Evolutionary conservation across 2,329 filamentous ascomycete genomes (phyloP), one percentile per base, ranked within the genome.

Genomic region (Aotearoamyces nothofagi): DNA sequence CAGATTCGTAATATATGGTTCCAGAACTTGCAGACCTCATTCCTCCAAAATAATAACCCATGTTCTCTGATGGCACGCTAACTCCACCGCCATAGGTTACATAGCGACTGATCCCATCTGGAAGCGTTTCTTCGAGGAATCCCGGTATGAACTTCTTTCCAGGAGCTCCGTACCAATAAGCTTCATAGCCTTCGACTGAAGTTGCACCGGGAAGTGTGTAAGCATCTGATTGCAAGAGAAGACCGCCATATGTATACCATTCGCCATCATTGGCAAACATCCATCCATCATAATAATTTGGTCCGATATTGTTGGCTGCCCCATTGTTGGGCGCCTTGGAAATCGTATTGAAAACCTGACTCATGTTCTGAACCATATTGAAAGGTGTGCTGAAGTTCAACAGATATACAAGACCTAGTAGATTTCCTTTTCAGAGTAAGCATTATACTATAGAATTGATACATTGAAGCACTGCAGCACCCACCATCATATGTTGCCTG

Each of bases 11-110:
- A 32, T 56, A 59, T 24, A 79, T 62, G 0, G 57, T 51, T 0
- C 68, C 69, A 41, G 54, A 60, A 9, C 50, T 49, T 0, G 56
- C 47, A 0, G 68, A 60, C 9, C 56, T 63, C 47, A 76, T 53
- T 0, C 78, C 78, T 1, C 70, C 68, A 38, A 82, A 78, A 40
- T 81, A 81, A 56, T 70, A 82, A 0, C 72, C 74, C 39, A 71
- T 61, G 37, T 79, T 74, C 47, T 82, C 77, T 0, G 74, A 79
- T 0, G 76, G 75, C 0, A 67, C 70, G 24, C 58, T 78, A 8
- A 61, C 71, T 1, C 61, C 64, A 2, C 65, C 77, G 11, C 78
- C 77, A 37, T 66, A 70, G 0, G 73, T 66, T 13, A 81, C 41
- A 40, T 77, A 79, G 27, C 66, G 58, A 12, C 66, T 78, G 4